A percentile compares a stretch with the other conserved stretches of the same genome.
These are phyloP conservation scores for Coniochaeta sp. DNA, from an alignment of 2,329 filamentous ascomycete species.

Conservation along the genomic window DNA sequence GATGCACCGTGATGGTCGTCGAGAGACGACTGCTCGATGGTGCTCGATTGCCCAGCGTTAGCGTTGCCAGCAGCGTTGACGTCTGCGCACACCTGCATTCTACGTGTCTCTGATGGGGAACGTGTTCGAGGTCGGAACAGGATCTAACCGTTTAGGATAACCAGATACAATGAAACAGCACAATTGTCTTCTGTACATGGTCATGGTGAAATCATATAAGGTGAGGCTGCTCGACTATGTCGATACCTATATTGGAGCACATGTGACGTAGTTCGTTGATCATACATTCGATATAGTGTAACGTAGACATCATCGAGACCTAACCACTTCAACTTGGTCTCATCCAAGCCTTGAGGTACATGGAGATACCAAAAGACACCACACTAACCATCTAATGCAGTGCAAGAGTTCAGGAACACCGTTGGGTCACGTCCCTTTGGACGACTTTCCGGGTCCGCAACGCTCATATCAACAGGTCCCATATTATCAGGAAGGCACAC, in stretches of 20 bases:
- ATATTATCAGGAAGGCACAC: slow-evolving; percentile 66
- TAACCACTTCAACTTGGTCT: neutral
- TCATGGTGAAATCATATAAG: neutral
- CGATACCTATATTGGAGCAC: neutral
- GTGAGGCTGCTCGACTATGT: neutral
- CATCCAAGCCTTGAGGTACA: no score
- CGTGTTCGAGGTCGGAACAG: neutral
- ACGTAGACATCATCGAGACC: neutral
- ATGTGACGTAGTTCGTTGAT: neutral
- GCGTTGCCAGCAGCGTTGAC: slow-evolving; percentile 1
- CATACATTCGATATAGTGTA: neutral
- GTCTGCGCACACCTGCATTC: neutral
- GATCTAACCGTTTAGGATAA: neutral
- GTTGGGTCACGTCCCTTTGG: neutral
- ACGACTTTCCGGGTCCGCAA: neutral
- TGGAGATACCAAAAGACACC: neutral
- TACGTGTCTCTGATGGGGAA: neutral
- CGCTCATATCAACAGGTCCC: slow-evolving; percentile 58
- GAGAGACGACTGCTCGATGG: slow-evolving; percentile 1
- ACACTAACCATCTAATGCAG: neutral
- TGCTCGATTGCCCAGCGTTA: neutral
- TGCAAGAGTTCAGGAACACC: neutral
- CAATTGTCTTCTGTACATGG: neutral
- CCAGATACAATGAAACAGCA: neutral
- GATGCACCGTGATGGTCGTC: neutral